Conservation (phyloP, 2,329 filamentous ascomycete genomes). For the Colletotrichum orbiculare region DNA sequence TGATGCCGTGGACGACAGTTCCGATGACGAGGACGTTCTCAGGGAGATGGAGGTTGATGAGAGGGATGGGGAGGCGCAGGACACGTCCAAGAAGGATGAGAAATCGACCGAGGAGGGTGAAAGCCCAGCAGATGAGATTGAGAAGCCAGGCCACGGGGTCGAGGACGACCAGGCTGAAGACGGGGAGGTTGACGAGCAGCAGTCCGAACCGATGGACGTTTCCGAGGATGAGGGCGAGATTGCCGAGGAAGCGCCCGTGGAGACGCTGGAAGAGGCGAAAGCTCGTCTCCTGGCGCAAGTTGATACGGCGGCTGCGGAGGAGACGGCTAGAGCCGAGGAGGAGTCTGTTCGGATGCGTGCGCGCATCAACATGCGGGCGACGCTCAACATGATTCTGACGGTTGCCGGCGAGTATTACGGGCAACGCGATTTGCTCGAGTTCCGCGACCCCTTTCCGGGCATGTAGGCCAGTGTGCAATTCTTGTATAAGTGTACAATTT, state of each 20-base stretch:
- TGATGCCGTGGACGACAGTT: constrained; percentile 59
- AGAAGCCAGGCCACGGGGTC: constrained; percentile 24
- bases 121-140: constrained; percentile 8
- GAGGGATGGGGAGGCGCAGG: constrained; percentile 41
- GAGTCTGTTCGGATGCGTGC: constrained; percentile 44
- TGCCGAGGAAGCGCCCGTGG: constrained; percentile 44
- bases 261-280: constrained; percentile 59
- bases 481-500: constrained; percentile 15
- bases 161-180: constrained; percentile 31
- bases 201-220: constrained; percentile 57
- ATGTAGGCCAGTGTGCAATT: constrained; percentile 44
- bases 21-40: constrained; percentile 51
- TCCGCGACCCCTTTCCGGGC: constrained; percentile 70
- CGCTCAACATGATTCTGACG: constrained; percentile 91
- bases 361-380: constrained; percentile 70
- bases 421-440: constrained; percentile 85
- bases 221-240: constrained; percentile 47
- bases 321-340: constrained; percentile 40
- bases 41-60: constrained; percentile 47
- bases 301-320: constrained; percentile 43
- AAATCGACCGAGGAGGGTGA: constrained; percentile 9
- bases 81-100: constrained; percentile 33
- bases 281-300: constrained; percentile 60
- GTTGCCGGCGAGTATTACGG: constrained; percentile 90
- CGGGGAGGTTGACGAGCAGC: constrained; percentile 33